Conservation (phyloP, 1,139 yeast species). For the Kazachstania sp. region DNA sequence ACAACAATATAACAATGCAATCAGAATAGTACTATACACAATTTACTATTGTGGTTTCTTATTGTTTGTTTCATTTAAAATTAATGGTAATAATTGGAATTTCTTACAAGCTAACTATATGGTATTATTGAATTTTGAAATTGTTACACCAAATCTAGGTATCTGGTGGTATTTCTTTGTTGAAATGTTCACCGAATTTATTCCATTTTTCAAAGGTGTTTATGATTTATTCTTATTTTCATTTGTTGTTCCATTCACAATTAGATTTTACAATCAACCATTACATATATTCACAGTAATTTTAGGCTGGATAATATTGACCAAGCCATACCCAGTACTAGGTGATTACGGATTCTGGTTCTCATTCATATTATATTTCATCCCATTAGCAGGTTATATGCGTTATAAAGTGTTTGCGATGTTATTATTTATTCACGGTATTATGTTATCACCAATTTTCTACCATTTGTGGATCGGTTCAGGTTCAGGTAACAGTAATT, state of each 20-base stretch:
- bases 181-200: conserved; percentile 86
- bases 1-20: neutral
- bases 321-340: conserved; percentile 83
- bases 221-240: conserved; percentile 70
- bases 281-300: conserved; percentile 58
- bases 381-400: conserved; percentile 36
- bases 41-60: conserved; percentile 23
- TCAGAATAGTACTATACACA: neutral
- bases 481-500: conserved; percentile 93
- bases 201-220: conserved; percentile 72
- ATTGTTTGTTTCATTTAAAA: conserved; percentile 34
- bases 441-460: conserved; percentile 73
- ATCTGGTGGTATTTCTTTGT: conserved; percentile 98
- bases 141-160: conserved; percentile 63
- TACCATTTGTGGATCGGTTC: conserved; percentile 91
- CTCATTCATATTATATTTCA: conserved; percentile 51
- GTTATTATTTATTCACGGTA: conserved; percentile 41
- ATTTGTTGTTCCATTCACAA: conserved; percentile 64
- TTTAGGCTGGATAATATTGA: conserved; percentile 58
- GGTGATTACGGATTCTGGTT: conserved; percentile 72
- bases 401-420: conserved; percentile 38
- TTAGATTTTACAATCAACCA: conserved; percentile 58
- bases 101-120: conserved; percentile 59
- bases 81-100: conserved; percentile 39
- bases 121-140: conserved; percentile 50